phyloP scores from a whole-genome alignment of 2,329 filamentous ascomycete genomes.

The Fusarium oxysporum region DNA sequence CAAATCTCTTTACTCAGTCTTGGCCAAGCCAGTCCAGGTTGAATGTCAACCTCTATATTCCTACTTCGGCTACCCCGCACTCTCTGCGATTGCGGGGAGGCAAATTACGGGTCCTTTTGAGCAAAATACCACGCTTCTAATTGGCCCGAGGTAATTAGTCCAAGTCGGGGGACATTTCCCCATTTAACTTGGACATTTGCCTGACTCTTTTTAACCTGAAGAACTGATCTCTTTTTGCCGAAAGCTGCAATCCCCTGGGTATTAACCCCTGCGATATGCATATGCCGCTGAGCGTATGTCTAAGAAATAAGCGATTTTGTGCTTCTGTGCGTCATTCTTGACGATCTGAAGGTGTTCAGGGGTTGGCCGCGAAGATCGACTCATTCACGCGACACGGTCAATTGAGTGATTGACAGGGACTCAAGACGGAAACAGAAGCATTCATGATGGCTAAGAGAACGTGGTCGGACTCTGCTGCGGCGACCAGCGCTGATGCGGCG shows the following conservation, averaged over 20 bases:
- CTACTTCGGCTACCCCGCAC: slow-evolving; percentile 21
- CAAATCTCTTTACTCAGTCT: not conserved
- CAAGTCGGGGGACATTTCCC: slow-evolving; percentile 40
- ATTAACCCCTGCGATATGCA: not conserved
- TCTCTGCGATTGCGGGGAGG: slow-evolving; percentile 22
- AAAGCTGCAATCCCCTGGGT: not conserved
- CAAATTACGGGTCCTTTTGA: slow-evolving; percentile 1
- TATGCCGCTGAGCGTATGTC: not conserved
- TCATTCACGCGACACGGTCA: not conserved
- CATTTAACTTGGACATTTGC: slow-evolving; percentile 28
- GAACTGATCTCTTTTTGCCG: not conserved
- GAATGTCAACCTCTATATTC: not conserved
- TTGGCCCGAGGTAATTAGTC: slow-evolving; percentile 22
- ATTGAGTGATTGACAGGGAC: not conserved
- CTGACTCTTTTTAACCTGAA: slow-evolving; percentile 10
- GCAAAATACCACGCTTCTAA: not conserved
- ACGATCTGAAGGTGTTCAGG: not conserved
- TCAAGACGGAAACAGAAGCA: not conserved
- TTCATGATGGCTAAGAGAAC: slow-evolving; percentile 41
- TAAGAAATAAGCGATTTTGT: not conserved
- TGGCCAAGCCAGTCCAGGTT: not conserved
- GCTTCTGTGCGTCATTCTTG: not conserved
- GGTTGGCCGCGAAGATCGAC: not conserved
- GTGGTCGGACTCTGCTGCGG: slow-evolving; percentile 40
- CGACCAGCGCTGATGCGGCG: slow-evolving; percentile 9